phyloP scores from a whole-genome alignment of 352 stramenopile genomes.

The Pythium graminicola region DNA sequence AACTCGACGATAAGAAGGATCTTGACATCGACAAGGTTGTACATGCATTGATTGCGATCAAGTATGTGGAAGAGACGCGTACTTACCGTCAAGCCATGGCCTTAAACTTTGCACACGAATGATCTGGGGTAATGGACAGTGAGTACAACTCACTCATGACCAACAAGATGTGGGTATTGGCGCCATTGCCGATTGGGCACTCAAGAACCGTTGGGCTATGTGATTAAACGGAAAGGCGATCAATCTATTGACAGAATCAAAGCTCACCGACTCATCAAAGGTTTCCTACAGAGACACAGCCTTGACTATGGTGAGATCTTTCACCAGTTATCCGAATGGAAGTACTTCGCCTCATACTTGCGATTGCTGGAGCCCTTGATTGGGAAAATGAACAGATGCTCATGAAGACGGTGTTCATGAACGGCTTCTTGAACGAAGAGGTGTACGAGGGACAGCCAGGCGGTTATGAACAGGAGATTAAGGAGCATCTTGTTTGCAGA shows the following conservation, averaged over 20 bases:
- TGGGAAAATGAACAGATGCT: constrained; percentile 16
- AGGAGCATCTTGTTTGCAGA: constrained; percentile 15
- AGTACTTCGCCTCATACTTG: not conserved
- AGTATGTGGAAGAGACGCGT: constrained; percentile 10
- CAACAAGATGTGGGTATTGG: constrained; percentile 9
- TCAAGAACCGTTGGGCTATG: constrained; percentile 9
- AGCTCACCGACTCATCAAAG: not conserved
- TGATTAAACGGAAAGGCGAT: constrained; percentile 4
- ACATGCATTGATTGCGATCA: constrained; percentile 7
- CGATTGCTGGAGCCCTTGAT: not conserved
- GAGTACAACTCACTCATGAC: constrained; percentile 6
- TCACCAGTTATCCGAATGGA: not conserved
- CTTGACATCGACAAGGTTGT: constrained; percentile 6
- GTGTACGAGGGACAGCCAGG: constrained; percentile 19
- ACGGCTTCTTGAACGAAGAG: constrained; percentile 13
- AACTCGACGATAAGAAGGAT: constrained; percentile 5
- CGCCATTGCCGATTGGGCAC: constrained; percentile 1
- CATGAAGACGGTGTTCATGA: constrained; percentile 17
- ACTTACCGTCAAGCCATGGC: constrained; percentile 11
- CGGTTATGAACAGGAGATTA: not conserved
- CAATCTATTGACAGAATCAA: constrained; percentile 2
- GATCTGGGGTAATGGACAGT: constrained; percentile 4
- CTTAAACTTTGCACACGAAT: constrained; percentile 5
- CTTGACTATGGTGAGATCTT: constrained; percentile 9
- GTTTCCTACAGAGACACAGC: not conserved